Percentiles rank a stretch among this genome's conserved stretches.
These are phyloP conservation scores for Trichophyton equinum DNA, from an alignment of 2,329 filamentous ascomycete genomes.

Conservation along the genomic window DNA sequence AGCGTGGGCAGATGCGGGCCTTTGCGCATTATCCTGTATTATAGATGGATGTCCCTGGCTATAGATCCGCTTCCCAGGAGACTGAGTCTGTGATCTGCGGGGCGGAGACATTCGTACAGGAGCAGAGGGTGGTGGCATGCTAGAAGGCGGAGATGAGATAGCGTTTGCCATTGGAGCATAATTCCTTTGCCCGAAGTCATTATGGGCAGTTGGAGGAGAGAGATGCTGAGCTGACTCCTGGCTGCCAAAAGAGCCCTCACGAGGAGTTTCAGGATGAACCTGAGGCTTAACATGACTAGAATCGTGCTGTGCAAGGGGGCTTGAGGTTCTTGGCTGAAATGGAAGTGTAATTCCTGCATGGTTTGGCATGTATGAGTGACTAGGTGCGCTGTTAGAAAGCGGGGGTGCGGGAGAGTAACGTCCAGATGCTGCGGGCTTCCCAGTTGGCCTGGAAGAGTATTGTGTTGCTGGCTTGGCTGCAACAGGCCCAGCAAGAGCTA, in stretches of 20 bases:
- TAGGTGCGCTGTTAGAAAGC: conserved; percentile 18
- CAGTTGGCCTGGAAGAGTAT: conserved; percentile 32
- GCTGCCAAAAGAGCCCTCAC: neutral
- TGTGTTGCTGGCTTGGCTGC: conserved; percentile 20
- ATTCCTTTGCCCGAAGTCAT: neutral
- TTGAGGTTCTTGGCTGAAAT: conserved; percentile 53
- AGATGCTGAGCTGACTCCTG: neutral
- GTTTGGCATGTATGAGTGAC: conserved; percentile 30
- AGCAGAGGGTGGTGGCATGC: neutral
- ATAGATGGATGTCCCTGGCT: conserved; percentile 33
- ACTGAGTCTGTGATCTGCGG: conserved; percentile 45
- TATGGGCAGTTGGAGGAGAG: neutral
- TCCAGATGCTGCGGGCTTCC: conserved; percentile 27
- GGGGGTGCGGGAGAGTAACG: conserved; percentile 38
- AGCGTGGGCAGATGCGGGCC: conserved; percentile 45
- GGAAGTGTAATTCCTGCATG: conserved; percentile 28
- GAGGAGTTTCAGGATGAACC: neutral
- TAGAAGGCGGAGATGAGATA: neutral
- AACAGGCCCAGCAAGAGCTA: conserved; percentile 10
- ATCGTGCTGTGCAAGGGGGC: conserved; percentile 45
- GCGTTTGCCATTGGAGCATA: neutral
- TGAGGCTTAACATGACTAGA: neutral
- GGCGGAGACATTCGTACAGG: conserved; percentile 27
- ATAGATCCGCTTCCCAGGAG: conserved; percentile 43
- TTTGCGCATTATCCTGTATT: conserved; percentile 36